Percentiles rank a stretch among this genome's conserved stretches.
These are phyloP conservation scores for Ilyonectria robusta DNA, from an alignment of 2,329 filamentous ascomycete genomes.

Conservation along the genomic window DNA sequence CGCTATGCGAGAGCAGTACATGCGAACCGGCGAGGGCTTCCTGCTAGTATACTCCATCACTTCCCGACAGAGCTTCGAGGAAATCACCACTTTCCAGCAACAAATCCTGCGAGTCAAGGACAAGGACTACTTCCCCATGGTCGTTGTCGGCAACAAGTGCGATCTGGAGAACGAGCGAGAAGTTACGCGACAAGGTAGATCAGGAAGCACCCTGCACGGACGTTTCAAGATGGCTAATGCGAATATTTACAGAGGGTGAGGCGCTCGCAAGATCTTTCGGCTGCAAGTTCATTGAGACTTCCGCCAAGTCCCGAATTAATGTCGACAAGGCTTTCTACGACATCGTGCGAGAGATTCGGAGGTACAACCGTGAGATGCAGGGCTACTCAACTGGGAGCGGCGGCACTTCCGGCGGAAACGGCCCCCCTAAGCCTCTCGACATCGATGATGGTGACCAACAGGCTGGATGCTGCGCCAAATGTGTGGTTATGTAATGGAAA, in stretches of 20 bases:
- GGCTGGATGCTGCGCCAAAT: constrained; percentile 87
- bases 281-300: constrained; percentile 99
- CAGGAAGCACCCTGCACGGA: background rate
- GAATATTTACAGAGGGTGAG: constrained; percentile 80
- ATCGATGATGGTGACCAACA: constrained; percentile 78
- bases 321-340: constrained; percentile 99
- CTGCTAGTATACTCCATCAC: constrained; percentile 98
- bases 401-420: constrained; percentile 72
- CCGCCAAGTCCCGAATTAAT: constrained; percentile 97
- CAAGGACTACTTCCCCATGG: constrained; percentile 99
- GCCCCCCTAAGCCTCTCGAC: constrained; percentile 81
- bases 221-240: constrained; percentile 30
- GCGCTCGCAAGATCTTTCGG: constrained; percentile 87
- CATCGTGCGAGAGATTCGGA: constrained; percentile 96
- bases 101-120: constrained; percentile 99
- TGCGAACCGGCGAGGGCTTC: constrained; percentile 98
- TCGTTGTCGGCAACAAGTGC: constrained; percentile 99
- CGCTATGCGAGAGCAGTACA: constrained; percentile 99
- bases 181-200: constrained; percentile 90
- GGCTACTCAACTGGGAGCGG: constrained; percentile 83
- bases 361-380: constrained; percentile 98
- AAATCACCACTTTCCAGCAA: constrained; percentile 98
- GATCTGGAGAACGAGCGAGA: constrained; percentile 95
- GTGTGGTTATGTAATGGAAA: constrained; percentile 83
- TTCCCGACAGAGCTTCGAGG: constrained; percentile 96